phyloP scores from a whole-genome alignment of 106 monocot genomes.

The Dioscorea dumetorum region DNA sequence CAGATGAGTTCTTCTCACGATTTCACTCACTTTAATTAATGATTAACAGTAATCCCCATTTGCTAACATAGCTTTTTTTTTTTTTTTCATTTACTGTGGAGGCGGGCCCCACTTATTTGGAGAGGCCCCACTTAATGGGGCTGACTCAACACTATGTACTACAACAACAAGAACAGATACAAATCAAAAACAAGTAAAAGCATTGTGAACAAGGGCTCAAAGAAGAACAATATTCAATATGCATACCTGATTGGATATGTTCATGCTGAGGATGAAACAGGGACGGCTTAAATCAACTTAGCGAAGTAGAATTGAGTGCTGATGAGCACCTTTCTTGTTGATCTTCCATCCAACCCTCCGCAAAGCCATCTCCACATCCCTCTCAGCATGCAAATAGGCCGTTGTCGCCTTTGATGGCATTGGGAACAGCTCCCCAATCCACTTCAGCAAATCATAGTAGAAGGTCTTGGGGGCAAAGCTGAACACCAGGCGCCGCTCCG shows the following conservation, averaged over 20 bases:
- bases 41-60: no score
- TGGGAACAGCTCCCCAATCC: constrained; percentile 87
- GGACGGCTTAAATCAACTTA: constrained; percentile 74
- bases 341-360: constrained; percentile 76
- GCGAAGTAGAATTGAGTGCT: constrained; percentile 94
- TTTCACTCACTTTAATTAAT: no score
- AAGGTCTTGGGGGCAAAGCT: constrained; percentile 91
- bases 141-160: no score
- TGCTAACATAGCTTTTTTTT: no score
- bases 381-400: constrained; percentile 86
- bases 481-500: constrained; percentile 60
- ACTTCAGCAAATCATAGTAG: constrained; percentile 68
- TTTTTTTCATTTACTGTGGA: no score
- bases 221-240: background rate
- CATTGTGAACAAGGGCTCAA: background rate
- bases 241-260: no score
- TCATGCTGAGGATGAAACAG: no score
- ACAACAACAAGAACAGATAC: no score
- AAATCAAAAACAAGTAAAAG: no score
- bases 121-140: no score
- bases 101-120: no score
- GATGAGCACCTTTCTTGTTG: constrained; percentile 41
- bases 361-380: constrained; percentile 78
- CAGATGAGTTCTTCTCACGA: no score
- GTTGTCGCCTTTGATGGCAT: constrained; percentile 93